phyloP scores from a whole-genome alignment of 441 rosid species.

The Gossypium schwendimanii region DNA sequence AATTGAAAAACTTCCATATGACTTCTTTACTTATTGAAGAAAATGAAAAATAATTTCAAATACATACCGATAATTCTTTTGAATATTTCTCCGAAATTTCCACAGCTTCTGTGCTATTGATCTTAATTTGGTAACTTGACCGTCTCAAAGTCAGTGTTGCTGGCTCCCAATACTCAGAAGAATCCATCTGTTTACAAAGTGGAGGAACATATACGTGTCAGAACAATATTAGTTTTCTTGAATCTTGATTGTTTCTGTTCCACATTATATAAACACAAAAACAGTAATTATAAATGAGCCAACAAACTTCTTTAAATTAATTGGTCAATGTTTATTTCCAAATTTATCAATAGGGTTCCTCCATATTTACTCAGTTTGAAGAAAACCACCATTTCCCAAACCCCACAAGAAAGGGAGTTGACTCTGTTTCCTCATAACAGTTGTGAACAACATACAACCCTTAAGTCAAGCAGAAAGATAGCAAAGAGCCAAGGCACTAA shows the following conservation, averaged over 20 bases:
- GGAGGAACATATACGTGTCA: neutral
- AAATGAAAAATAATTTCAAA: constrained; percentile 9
- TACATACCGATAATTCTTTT: constrained; percentile 51
- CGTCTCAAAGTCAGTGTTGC: constrained; percentile 48
- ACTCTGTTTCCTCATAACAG: neutral
- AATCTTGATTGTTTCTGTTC: neutral
- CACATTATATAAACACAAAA: neutral
- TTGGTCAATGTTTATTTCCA: neutral
- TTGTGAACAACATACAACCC: neutral
- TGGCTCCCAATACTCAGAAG: constrained; percentile 74
- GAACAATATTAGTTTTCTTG: neutral
- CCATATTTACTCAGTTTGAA: neutral
- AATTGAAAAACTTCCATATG: neutral
- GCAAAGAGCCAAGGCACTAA: neutral
- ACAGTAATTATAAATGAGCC: neutral
- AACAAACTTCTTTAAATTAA: neutral
- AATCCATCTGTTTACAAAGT: constrained; percentile 42
- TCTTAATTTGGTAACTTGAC: constrained; percentile 65
- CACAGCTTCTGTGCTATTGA: constrained; percentile 33
- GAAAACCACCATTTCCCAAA: neutral
- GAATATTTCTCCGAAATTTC: constrained; percentile 61
- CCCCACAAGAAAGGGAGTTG: neutral
- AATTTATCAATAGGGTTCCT: neutral
- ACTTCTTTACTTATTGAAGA: neutral
- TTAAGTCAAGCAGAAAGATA: neutral